Evolutionary conservation across 2,329 filamentous ascomycete genomes (phyloP).

Genomic region (Xylariales sp.): DNA sequence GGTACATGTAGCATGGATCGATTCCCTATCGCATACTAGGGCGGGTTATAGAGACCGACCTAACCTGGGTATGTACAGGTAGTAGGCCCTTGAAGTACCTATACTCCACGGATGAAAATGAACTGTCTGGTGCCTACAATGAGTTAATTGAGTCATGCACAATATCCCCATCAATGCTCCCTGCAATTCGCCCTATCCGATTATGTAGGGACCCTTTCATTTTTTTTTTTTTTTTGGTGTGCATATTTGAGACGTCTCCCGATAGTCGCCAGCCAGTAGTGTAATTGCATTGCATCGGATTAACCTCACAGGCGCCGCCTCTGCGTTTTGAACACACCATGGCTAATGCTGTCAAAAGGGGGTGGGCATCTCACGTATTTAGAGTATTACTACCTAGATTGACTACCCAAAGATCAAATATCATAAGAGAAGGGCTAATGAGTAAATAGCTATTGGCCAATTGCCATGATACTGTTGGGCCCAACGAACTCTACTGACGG

Average conservation of each 20-base stretch:
- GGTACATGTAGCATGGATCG: background rate
- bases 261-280: conserved; percentile 33
- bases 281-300: conserved; percentile 25
- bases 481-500: conserved; percentile 28
- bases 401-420: conserved; percentile 11
- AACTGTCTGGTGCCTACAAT: conserved; percentile 8
- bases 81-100: background rate
- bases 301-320: conserved; percentile 29
- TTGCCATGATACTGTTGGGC: conserved; percentile 20
- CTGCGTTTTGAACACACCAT: conserved; percentile 21
- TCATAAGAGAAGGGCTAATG: conserved; percentile 5
- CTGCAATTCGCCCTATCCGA: conserved; percentile 30
- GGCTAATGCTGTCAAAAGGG: conserved; percentile 29
- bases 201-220: conserved; percentile 23
- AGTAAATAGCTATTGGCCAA: conserved; percentile 28
- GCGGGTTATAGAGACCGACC: conserved; percentile 1
- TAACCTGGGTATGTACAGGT: background rate
- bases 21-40: background rate
- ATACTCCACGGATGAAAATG: conserved; percentile 18
- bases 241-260: conserved; percentile 34
- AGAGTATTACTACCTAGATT: background rate
- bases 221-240: conserved; percentile 29
- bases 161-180: conserved; percentile 29
- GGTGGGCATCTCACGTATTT: conserved; percentile 20
- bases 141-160: conserved; percentile 25